Percentiles rank a stretch among this genome's conserved stretches.
Evolutionary conservation across 2,329 filamentous ascomycete species (phyloP).

Genomic region (Cercospora citrullina): DNA sequence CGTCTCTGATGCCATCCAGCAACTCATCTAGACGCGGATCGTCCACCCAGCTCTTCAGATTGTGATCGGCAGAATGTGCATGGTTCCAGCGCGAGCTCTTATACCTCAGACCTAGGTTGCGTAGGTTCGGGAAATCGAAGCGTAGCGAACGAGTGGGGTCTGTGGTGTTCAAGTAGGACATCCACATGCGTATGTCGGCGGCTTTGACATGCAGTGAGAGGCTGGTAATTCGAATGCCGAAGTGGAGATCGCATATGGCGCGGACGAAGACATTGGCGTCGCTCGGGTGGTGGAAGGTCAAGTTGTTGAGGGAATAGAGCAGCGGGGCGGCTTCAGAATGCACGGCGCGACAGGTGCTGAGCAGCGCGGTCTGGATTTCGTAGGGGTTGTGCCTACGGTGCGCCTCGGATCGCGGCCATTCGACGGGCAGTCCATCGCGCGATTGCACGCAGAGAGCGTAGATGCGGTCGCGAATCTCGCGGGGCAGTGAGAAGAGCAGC

Average conservation of each 20-base stretch:
- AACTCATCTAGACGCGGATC: constrained; percentile 35
- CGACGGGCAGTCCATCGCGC: constrained; percentile 31
- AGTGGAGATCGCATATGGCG: constrained; percentile 32
- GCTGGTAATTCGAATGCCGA: constrained; percentile 27
- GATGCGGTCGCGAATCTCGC: constrained; percentile 41
- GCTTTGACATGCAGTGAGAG: constrained; percentile 38
- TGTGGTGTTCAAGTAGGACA: constrained; percentile 39
- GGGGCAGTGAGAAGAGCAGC: constrained; percentile 39
- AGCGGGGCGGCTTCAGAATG: constrained; percentile 38
- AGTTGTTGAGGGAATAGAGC: constrained; percentile 40
- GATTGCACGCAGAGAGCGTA: constrained; percentile 38
- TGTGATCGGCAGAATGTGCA: constrained; percentile 29
- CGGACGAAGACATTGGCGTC: constrained; percentile 44
- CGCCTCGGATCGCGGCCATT: constrained; percentile 34
- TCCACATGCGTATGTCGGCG: constrained; percentile 41
- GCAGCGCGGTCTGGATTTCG: constrained; percentile 35
- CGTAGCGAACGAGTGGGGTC: constrained; percentile 35
- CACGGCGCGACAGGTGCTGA: constrained; percentile 36
- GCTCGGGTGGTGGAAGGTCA: constrained; percentile 41
- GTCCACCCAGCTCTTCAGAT: constrained; percentile 34
- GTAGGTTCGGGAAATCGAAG: constrained; percentile 38
- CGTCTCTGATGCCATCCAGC: constrained; percentile 33
- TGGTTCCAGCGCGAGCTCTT: constrained; percentile 39
- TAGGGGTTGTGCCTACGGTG: constrained; percentile 21
- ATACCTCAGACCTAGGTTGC: constrained; percentile 36